Percentiles rank a stretch among this genome's conserved stretches.
Conservation (phyloP, 2,329 filamentous ascomycete genomes). For the Aphanoascus verrucosus region DNA sequence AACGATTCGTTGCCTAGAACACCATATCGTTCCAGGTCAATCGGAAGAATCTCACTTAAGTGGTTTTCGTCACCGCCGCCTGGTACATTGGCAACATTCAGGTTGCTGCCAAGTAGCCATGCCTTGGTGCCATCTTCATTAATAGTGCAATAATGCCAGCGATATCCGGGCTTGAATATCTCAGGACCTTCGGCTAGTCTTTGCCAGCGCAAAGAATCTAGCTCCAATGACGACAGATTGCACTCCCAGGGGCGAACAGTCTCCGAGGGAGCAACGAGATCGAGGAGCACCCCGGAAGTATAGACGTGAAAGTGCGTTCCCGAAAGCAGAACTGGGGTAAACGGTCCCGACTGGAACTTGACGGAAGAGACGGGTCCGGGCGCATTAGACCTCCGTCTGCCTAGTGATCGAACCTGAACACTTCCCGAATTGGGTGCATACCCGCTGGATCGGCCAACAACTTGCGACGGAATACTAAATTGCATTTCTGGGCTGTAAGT, state of each 20-base stretch:
- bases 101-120: conserved; percentile 88
- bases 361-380: conserved; percentile 83
- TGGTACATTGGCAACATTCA: conserved; percentile 57
- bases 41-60: conserved; percentile 84
- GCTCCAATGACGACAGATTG: conserved; percentile 77
- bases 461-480: conserved; percentile 28
- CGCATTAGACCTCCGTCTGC: conserved; percentile 47
- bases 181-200: conserved; percentile 89
- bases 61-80: conserved; percentile 75
- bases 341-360: conserved; percentile 77
- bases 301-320: conserved; percentile 95
- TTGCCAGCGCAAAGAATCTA: conserved; percentile 83
- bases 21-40: conserved; percentile 85
- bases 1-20: conserved; percentile 65
- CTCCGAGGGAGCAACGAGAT: conserved; percentile 85
- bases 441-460: conserved; percentile 31
- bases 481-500: conserved; percentile 31
- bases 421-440: conserved; percentile 66
- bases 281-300: conserved; percentile 80
- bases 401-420: conserved; percentile 45
- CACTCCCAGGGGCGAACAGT: conserved; percentile 81
- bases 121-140: conserved; percentile 92
- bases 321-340: conserved; percentile 76
- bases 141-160: conserved; percentile 97
- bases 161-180: conserved; percentile 80